Evolutionary conservation across 768 basidiomycete species (phyloP).

Genomic region (Mrakia hoshinonis): DNA sequence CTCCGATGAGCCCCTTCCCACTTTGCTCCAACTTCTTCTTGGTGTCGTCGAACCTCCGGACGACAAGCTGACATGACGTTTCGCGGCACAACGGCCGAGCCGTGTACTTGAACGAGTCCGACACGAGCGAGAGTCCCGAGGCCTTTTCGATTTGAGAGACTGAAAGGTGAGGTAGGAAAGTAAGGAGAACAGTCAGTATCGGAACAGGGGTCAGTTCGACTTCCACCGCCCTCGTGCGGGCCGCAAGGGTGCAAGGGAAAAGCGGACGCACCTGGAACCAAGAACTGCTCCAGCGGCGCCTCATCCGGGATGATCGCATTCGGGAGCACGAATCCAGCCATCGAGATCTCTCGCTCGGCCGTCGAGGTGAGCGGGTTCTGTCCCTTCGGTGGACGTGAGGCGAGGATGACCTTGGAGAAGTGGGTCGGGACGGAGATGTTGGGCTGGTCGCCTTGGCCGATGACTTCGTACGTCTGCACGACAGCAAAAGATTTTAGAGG

Average conservation of each 20-base stretch:
- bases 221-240: background rate
- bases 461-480: constrained; percentile 81
- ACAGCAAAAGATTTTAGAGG: background rate
- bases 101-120: constrained; percentile 60
- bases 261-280: constrained; percentile 60
- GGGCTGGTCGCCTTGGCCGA: constrained; percentile 64
- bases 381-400: constrained; percentile 50
- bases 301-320: constrained; percentile 87
- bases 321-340: constrained; percentile 91
- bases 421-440: constrained; percentile 92
- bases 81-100: constrained; percentile 83
- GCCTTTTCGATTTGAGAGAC: constrained; percentile 88
- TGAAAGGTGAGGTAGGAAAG: too few species aligned
- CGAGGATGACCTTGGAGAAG: constrained; percentile 89
- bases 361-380: constrained; percentile 17
- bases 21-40: background rate
- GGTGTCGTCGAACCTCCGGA: constrained; percentile 84
- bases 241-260: too few species aligned
- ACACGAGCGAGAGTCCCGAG: constrained; percentile 79
- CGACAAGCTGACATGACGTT: constrained; percentile 76
- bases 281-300: constrained; percentile 66
- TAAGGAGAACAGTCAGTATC: background rate
- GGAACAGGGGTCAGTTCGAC: background rate
- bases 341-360: constrained; percentile 54
- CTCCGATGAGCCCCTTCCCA: background rate